Evolutionary conservation across 805 yeast genomes (phyloP), one percentile per base, ranked within the genome.

Genomic region (Tanozyma kutaoensis): DNA sequence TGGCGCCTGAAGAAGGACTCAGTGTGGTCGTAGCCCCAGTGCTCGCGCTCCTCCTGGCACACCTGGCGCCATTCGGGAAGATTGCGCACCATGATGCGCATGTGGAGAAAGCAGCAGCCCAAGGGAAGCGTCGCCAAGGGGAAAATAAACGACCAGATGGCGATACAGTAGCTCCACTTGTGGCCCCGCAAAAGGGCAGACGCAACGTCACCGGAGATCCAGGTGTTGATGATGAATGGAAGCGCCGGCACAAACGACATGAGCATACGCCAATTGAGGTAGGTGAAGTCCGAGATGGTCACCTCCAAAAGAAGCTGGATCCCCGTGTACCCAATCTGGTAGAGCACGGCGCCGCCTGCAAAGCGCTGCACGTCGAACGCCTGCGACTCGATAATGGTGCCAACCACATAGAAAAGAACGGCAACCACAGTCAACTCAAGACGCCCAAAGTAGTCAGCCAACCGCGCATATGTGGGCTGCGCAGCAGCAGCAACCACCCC

Each of bases 121-220:
- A 78, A 48, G 13, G 86, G 88, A n/a, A 78, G 28, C 37, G 75
- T 56, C 4, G 72, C 44, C 21, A 75, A 52, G 20, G 86, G 86
- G 61, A 72, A 68, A 36, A 78, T 75, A 39, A 75, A 72, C 2
- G 85, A 84, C 79, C 79, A 78, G 68, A 78, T 76, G 22, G 76
- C 85, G 38, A 76, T 69, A 41, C 76, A 76, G 33, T 40, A 55
- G 27, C 35, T 42, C 86, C 86, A 78, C 9, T 72, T 60, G 76
- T 82, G 75, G 19, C 60, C 43, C 9, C 49, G 49, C 19, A 52
- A 52, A 30, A 61, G 48, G 20, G 50, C 50, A 7, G 46, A 36
- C 11, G 66, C 50, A 25, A 79, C 57, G 39, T 72, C 56, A 43
- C 84, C 88, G 16, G 74, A 52, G 30, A 77, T 62, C 91, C 91